A percentile compares a stretch with the other conserved stretches of the same genome.
These are phyloP conservation scores for Aspergillus pseudonomiae DNA, from an alignment of 2,329 filamentous ascomycete genomes.

Conservation along the genomic window DNA sequence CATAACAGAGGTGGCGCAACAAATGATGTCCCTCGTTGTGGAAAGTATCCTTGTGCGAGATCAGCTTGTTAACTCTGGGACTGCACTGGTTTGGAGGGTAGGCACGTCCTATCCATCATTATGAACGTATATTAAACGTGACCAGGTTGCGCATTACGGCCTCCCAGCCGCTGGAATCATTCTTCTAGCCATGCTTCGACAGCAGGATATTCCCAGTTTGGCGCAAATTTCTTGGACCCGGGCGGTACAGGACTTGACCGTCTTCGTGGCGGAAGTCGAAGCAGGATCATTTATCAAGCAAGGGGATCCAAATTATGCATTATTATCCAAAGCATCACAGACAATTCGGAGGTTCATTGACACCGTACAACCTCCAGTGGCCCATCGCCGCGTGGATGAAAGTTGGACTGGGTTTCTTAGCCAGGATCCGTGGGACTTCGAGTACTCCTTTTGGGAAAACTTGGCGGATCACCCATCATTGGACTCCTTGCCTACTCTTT, in stretches of 20 bases:
- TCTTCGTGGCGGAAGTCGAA: conserved; percentile 33
- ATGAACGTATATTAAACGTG: background rate
- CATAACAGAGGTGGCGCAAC: conserved; percentile 29
- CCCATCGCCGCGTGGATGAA: conserved; percentile 23
- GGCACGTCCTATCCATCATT: background rate
- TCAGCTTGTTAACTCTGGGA: conserved; percentile 31
- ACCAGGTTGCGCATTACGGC: conserved; percentile 31
- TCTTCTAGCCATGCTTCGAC: conserved; percentile 31
- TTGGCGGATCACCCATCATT: conserved; percentile 32
- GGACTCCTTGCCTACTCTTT: background rate
- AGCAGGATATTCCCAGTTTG: conserved; percentile 15
- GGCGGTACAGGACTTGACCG: conserved; percentile 29
- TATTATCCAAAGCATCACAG: conserved; percentile 29
- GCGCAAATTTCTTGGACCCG: conserved; percentile 20
- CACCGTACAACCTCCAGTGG: background rate
- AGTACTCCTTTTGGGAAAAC: conserved; percentile 31
- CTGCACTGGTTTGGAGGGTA: conserved; percentile 33
- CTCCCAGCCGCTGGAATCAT: conserved; percentile 35
- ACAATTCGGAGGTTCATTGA: conserved; percentile 32
- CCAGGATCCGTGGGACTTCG: conserved; percentile 31
- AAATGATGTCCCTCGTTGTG: conserved; percentile 32
- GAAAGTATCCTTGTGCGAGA: conserved; percentile 32
- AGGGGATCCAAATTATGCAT: conserved; percentile 28
- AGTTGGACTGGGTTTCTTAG: conserved; percentile 25
- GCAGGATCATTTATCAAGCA: conserved; percentile 28